Evolutionary conservation across 441 rosid species (phyloP), one percentile per base, ranked within the genome.

Genomic region (Hura crepitans): DNA sequence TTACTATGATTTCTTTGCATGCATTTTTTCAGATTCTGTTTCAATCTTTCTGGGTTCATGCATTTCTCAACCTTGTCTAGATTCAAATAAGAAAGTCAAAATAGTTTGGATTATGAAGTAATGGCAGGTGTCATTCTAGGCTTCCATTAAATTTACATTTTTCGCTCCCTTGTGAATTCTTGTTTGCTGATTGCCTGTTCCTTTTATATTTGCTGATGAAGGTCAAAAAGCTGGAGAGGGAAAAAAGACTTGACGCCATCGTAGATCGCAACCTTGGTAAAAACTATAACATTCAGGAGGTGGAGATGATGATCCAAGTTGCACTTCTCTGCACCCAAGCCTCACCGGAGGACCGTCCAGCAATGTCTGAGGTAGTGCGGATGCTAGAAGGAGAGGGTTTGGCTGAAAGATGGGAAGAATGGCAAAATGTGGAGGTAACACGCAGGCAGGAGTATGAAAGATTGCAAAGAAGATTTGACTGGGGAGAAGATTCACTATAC

Each of bases 361-460:
- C 81, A 8, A 93, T 93, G 98, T 91, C 97, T 0, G 98, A 89
- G 66, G 97, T 93, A 58, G 95, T 91, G 12, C 58, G 97, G 82
- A 94, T 94, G 98, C 81, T 94, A 64, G 98, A 94, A 84, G 98
- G 98, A 56, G 98, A 94, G 72, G 97, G 97, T 35, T 79, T 94
- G 39, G 96, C 98, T 0, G 97, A 94, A 82, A 86, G 96, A 77
- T 94, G 98, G 98, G 93, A 94, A 79, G 98, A 89, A 75, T 94
- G 97, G 97, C 97, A 91, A 79, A 81, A 87, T 15, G 86, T 84
- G 10, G 97, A 94, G 82, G 93, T 86, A 42, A 87, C 82, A 11
- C 90, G 96, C 22, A 85, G 96, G 73, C 94, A 92, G 77, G 97
- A 92, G 73, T 85, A 86, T 20, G 96, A 92, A 74, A 76, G 94